Percentiles rank a stretch among this genome's conserved stretches.
Conservation (phyloP, 176 grass and related monocot species). For the Eleusine indica region DNA sequence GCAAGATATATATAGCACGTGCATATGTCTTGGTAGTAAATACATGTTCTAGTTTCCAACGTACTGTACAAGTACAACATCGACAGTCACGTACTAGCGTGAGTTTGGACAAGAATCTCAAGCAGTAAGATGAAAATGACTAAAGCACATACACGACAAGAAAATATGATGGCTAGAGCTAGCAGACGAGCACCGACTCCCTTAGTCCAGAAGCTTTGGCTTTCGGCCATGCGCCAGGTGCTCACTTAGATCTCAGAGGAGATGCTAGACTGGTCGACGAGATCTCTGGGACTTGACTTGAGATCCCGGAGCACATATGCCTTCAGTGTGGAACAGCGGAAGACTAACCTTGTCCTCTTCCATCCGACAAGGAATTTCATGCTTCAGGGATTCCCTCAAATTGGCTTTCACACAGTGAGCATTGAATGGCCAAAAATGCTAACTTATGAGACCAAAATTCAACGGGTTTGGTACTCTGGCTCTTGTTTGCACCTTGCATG, state of each 20-base stretch:
- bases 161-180: constrained; percentile 16
- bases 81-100: background rate
- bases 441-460: background rate
- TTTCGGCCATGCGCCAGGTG: constrained; percentile 51
- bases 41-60: constrained; percentile 25
- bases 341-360: constrained; percentile 37
- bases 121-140: constrained; percentile 36
- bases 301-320: constrained; percentile 35
- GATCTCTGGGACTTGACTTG: constrained; percentile 33
- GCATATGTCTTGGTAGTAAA: background rate
- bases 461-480: background rate
- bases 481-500: constrained; percentile 16
- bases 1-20: background rate
- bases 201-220: constrained; percentile 52
- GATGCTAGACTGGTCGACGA: constrained; percentile 39
- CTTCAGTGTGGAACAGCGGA: background rate
- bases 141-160: constrained; percentile 44
- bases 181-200: constrained; percentile 19
- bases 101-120: constrained; percentile 28
- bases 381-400: constrained; percentile 42
- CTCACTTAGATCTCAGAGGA: constrained; percentile 54
- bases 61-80: constrained; percentile 9
- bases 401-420: constrained; percentile 12
- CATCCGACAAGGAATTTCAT: constrained; percentile 50
- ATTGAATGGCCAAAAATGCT: background rate